phyloP scores from a whole-genome alignment of 805 yeast genomes.

The Ogataea henricii region DNA sequence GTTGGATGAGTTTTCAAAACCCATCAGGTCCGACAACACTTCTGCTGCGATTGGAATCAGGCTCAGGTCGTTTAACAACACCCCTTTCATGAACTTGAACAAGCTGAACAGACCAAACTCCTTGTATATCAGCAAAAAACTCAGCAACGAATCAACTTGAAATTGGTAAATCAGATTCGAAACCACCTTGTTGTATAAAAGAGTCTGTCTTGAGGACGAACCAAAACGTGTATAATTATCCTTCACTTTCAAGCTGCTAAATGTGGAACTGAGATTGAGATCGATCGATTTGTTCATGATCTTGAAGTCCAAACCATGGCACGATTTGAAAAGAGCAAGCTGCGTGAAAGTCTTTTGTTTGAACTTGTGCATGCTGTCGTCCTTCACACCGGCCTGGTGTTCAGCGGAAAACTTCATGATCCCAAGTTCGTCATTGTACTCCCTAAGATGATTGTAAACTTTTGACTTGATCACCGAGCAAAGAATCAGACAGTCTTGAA shows the following conservation, averaged over 20 bases:
- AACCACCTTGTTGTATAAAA: slow-evolving; percentile 8
- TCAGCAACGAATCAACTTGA: slow-evolving; percentile 23
- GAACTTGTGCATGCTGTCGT: slow-evolving; percentile 23
- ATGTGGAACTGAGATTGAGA: slow-evolving; percentile 24
- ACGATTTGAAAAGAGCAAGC: slow-evolving; percentile 30
- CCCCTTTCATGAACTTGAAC: slow-evolving; percentile 36
- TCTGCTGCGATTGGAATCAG: slow-evolving; percentile 30
- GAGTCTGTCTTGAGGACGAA: slow-evolving; percentile 12
- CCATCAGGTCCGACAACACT: slow-evolving; percentile 26
- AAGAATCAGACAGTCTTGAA: slow-evolving; percentile 36
- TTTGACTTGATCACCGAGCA: slow-evolving; percentile 39
- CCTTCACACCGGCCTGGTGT: slow-evolving; percentile 14
- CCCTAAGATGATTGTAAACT: slow-evolving; percentile 21
- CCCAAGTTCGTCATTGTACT: slow-evolving; percentile 22
- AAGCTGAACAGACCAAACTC: slow-evolving; percentile 44
- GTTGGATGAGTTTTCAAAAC: slow-evolving; percentile 12
- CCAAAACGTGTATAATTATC: slow-evolving; percentile 22
- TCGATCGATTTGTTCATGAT: slow-evolving; percentile 28
- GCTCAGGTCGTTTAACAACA: slow-evolving; percentile 37
- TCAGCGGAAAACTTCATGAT: slow-evolving; percentile 23
- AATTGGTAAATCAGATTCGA: slow-evolving; percentile 17
- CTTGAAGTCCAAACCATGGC: slow-evolving; percentile 29
- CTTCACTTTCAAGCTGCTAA: slow-evolving; percentile 23
- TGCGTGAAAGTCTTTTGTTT: slow-evolving; percentile 27
- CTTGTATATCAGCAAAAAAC: slow-evolving; percentile 28